These are phyloP conservation scores for Pichia sorboxylosa DNA, from an alignment of 1,139 yeast genomes.

Conservation along the genomic window DNA sequence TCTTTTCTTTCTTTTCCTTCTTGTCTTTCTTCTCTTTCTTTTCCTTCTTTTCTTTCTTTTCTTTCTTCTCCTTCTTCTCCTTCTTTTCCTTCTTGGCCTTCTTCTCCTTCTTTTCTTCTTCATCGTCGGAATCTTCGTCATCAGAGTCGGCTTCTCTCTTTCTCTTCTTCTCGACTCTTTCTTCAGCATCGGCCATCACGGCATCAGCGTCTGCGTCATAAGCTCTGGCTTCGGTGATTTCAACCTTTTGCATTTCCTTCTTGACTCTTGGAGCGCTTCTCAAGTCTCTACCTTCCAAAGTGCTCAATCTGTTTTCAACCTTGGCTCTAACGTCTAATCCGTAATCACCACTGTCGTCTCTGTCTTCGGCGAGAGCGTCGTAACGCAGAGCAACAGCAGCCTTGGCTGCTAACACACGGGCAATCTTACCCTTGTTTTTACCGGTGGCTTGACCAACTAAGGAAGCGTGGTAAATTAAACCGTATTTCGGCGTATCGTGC, in stretches of 20 bases:
- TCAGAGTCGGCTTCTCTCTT: constrained; percentile 40
- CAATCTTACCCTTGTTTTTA: constrained; percentile 96
- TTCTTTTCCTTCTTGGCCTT: constrained; percentile 31
- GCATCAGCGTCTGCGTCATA: constrained; percentile 94
- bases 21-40: constrained; percentile 27
- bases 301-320: constrained; percentile 90
- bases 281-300: constrained; percentile 88
- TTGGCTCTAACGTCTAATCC: constrained; percentile 88
- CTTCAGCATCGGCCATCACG: constrained; percentile 32
- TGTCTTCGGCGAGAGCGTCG: constrained; percentile 94
- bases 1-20: constrained; percentile 29
- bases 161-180: constrained; percentile 28
- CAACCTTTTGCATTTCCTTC: constrained; percentile 74
- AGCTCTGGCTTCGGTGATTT: constrained; percentile 70
- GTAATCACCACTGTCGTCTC: constrained; percentile 88
- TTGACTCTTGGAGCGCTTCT: constrained; percentile 70
- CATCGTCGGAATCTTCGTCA: constrained; percentile 25
- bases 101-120: constrained; percentile 31
- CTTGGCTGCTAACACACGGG: constrained; percentile 97
- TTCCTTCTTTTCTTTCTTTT: constrained; percentile 26
- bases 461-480: constrained; percentile 93
- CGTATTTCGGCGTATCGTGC: constrained; percentile 97
- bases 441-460: constrained; percentile 96
- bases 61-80: constrained; percentile 30
- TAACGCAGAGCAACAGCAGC: constrained; percentile 94